Base-by-base conservation (phyloP, 306 rosid species). In the Boehmeria nivea region DNA sequence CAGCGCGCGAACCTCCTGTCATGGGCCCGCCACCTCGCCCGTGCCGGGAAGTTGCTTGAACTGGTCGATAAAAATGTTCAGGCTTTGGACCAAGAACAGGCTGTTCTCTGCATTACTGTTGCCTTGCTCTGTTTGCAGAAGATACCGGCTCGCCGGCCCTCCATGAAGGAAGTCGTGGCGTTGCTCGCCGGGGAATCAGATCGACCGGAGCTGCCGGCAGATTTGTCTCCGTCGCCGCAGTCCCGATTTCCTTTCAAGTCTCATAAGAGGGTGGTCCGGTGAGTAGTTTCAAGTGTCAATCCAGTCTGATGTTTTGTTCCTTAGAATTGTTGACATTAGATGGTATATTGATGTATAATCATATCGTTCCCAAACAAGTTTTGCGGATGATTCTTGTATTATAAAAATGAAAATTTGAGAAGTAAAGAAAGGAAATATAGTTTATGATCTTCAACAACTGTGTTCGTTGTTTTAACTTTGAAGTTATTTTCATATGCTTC, bases 21-120 rank as follows among this genome's bases (percentile, higher is more conserved):
- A 0, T 93, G 99, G 99, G 94, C 94, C 0, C 93, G 99, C 24
- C 85, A 73, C 64, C 83, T 89, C 43, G 95, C 99, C 0, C 76
- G 95, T 18, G 63, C 76, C 8, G 95, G 99, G 50, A 93, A 87
- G 78, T 89, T 87, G 15, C 44, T 81, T 33, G 96, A 87, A 53
- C 79, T 93, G 38, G 86, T 87, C 57, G 96, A 93, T 50, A 81
- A 77, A 61, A 84, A 85, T 27, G 66, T 85, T 54, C 73, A 73
- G 63, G 64, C 68, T 12, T 54, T 93, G 63, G 85, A 85, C 53
- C 59, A 51, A 50, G 88, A 85, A 39, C 88, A 87, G 43, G 95
- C 96, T 28, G 54, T 85, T 44, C 83, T 87, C 51, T 87, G 95
- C 74, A 87, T 93, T 70, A 85, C 67, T 6, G 76, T 93, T 36